These are phyloP conservation scores for Triticum urartu DNA, from an alignment of 176 grass and related monocot genomes.

Conservation along the genomic window DNA sequence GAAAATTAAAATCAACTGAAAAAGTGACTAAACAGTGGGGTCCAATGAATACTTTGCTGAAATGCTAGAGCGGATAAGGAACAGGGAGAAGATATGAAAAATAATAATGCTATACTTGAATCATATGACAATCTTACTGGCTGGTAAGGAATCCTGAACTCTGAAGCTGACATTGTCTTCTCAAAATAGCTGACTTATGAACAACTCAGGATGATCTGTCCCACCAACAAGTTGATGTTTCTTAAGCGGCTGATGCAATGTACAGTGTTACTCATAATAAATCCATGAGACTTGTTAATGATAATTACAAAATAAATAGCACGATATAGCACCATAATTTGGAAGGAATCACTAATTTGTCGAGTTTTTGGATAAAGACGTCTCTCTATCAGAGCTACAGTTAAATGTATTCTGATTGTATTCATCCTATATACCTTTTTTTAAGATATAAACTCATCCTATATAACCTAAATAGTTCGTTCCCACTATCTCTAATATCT, in stretches of 20 bases:
- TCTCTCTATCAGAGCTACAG: not conserved
- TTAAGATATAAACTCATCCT: not conserved
- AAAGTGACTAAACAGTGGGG: not conserved
- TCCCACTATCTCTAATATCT: too few species aligned
- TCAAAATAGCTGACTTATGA: not conserved
- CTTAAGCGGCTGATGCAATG: constrained; percentile 1
- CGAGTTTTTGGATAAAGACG: not conserved
- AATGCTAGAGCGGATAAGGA: not conserved
- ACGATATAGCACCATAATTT: constrained; percentile 13
- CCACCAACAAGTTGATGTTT: constrained; percentile 11
- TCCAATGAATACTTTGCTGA: constrained; percentile 21
- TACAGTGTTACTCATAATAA: constrained; percentile 16
- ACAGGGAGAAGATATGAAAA: not conserved
- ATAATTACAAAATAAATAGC: not conserved
- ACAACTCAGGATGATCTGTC: constrained; percentile 20
- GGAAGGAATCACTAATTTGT: not conserved
- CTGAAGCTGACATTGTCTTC: constrained; percentile 57
- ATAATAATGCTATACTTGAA: constrained; percentile 17
- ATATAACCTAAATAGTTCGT: too few species aligned
- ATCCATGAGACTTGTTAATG: not conserved
- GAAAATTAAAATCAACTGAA: constrained; percentile 35
- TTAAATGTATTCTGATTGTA: not conserved
- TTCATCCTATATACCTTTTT: too few species aligned
- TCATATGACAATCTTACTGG: constrained; percentile 43
- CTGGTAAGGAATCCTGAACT: constrained; percentile 62